phyloP scores from a whole-genome alignment of 257 asterid species.

The Eucommia ulmoides region DNA sequence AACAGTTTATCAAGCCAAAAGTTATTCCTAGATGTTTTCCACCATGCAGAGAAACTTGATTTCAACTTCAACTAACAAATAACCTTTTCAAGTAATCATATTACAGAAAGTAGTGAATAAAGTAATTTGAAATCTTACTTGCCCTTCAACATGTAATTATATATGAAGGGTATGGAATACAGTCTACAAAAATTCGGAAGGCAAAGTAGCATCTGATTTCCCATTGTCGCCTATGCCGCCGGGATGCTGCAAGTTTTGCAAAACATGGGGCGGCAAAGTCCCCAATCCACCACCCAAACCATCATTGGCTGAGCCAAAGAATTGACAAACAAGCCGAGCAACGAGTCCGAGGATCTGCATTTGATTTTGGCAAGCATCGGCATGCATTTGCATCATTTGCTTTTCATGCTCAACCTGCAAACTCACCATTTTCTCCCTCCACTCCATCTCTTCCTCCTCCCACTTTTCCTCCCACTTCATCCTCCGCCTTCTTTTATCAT shows the following conservation, averaged over 20 bases:
- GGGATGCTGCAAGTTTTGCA: conserved; percentile 73
- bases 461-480: conserved; percentile 69
- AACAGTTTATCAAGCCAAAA: too few relatives aligned
- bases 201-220: conserved; percentile 59
- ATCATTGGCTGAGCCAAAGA: conserved; percentile 60
- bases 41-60: too few relatives aligned
- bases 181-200: conserved; percentile 66
- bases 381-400: conserved; percentile 89
- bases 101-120: too few relatives aligned
- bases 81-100: too few relatives aligned
- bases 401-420: conserved; percentile 90
- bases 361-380: conserved; percentile 84
- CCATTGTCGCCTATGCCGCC: conserved; percentile 52
- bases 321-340: conserved; percentile 63
- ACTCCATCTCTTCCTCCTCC: conserved; percentile 80
- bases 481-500: conserved; percentile 57
- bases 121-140: too few relatives aligned
- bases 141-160: conserved; percentile 8
- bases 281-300: conserved; percentile 58
- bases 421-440: conserved; percentile 74
- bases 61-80: too few relatives aligned
- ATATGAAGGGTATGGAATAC: conserved; percentile 8
- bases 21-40: too few relatives aligned
- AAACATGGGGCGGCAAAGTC: conserved; percentile 51
- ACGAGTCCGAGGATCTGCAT: conserved; percentile 61